Conservation (phyloP, 202 grass and related monocot genomes). For the Panicum hallii region DNA sequence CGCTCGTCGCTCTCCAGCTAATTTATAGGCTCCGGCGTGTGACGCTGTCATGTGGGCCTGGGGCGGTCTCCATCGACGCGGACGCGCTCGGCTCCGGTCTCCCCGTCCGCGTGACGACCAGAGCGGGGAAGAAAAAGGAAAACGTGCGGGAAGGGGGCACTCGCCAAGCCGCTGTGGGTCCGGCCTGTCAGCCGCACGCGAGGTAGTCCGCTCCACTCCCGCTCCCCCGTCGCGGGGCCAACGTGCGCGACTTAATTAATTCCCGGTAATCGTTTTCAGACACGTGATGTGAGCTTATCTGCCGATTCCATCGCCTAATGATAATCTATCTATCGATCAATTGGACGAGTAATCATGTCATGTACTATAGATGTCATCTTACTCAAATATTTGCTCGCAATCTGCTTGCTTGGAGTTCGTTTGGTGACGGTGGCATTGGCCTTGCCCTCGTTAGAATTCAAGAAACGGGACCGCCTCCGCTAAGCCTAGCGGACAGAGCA, state of each 20-base stretch:
- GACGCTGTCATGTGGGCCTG: background rate
- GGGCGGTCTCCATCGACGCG: background rate
- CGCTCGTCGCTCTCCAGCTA: background rate
- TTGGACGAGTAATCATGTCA: background rate
- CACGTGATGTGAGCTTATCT: constrained; percentile 1
- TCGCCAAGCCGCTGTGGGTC: background rate
- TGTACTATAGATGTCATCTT: background rate
- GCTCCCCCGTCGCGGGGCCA: background rate
- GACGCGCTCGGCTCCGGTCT: background rate
- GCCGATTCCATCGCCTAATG: background rate
- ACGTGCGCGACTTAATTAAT: background rate
- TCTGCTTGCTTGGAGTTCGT: no score
- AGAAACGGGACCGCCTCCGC: no score
- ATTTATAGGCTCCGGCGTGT: background rate
- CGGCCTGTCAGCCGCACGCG: background rate
- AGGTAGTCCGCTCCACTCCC: background rate
- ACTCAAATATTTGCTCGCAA: background rate
- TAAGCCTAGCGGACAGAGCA: no score
- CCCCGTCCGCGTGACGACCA: constrained; percentile 5
- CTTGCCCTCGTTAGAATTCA: no score
- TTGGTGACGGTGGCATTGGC: no score
- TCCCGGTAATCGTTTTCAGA: background rate
- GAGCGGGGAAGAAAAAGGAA: background rate
- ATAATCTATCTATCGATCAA: background rate
- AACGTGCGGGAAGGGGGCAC: background rate